Percentiles rank a stretch among this genome's conserved stretches.
Evolutionary conservation across 306 rosid genomes (phyloP).

Genomic region (Gastrolobium villosum): DNA sequence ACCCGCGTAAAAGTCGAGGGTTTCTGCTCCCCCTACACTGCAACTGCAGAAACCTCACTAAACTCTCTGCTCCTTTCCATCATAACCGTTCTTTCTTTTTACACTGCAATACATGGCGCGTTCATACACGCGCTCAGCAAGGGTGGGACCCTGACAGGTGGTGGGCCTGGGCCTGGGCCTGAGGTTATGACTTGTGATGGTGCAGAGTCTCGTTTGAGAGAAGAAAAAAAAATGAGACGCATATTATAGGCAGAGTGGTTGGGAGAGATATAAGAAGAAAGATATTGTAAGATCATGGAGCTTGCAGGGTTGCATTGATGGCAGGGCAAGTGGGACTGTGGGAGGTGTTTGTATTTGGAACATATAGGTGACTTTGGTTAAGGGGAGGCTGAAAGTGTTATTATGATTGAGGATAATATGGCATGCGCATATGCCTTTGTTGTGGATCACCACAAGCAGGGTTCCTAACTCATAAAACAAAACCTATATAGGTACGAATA

Average conservation of each 20-base stretch:
- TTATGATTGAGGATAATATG: conserved; percentile 40
- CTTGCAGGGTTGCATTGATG: conserved; percentile 43
- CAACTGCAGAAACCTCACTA: conserved; percentile 22
- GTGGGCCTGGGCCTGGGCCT: conserved; percentile 21
- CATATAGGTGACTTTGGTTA: conserved; percentile 30
- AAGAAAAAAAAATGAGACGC: conserved; percentile 34
- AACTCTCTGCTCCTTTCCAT: conserved; percentile 43
- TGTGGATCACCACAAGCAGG: conserved; percentile 36
- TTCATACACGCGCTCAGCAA: neutral
- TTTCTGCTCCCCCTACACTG: conserved; percentile 18
- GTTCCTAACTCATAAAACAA: conserved; percentile 6
- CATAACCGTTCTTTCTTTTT: neutral
- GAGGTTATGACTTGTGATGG: neutral
- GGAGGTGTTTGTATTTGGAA: conserved; percentile 52
- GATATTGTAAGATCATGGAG: conserved; percentile 41
- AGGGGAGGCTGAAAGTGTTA: conserved; percentile 35
- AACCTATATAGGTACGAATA: neutral
- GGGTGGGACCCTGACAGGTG: neutral
- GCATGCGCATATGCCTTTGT: conserved; percentile 34
- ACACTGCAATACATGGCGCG: neutral
- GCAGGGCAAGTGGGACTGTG: conserved; percentile 43
- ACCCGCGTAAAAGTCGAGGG: conserved; percentile 67
- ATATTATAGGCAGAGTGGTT: conserved; percentile 23
- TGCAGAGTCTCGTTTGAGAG: conserved; percentile 11
- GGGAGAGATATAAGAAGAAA: neutral